Percentiles rank a stretch among this genome's conserved stretches.
Evolutionary conservation across 495 filamentous ascomycete genomes (phyloP).

Genomic region (Aspergillus carlsbadensis): DNA sequence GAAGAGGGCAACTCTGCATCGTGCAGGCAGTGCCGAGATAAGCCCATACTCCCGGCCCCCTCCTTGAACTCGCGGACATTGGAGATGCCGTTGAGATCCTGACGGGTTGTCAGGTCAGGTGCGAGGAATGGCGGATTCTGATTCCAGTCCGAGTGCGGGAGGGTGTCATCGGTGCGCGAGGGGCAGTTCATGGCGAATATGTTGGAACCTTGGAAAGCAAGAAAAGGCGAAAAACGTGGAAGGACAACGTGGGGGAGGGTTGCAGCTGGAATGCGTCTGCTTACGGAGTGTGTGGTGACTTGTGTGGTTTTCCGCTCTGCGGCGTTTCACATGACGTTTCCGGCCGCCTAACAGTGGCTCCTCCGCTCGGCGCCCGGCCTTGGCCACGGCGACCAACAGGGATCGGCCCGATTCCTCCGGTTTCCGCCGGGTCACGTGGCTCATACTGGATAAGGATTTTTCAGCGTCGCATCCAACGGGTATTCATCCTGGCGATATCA

Average conservation of each 20-base stretch:
- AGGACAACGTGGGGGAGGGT: conserved; percentile 5
- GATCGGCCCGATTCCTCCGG: too few relatives aligned
- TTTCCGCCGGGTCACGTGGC: too few relatives aligned
- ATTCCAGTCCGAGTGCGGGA: conserved; percentile 37
- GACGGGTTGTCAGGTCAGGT: conserved; percentile 58
- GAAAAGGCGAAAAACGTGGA: not conserved
- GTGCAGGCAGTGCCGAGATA: conserved; percentile 4
- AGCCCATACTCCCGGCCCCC: not conserved
- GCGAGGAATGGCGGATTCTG: conserved; percentile 57
- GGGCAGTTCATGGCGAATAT: conserved; percentile 58
- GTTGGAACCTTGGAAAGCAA: not conserved
- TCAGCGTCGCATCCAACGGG: too few relatives aligned
- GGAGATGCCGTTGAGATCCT: conserved; percentile 60
- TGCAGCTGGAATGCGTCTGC: not conserved
- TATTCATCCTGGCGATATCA: too few relatives aligned
- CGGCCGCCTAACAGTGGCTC: too few relatives aligned
- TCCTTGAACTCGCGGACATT: conserved; percentile 31
- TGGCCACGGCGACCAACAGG: too few relatives aligned
- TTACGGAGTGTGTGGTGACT: too few relatives aligned
- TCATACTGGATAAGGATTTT: too few relatives aligned
- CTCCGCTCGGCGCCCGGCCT: too few relatives aligned
- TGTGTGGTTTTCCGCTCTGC: too few relatives aligned
- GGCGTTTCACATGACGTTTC: too few relatives aligned
- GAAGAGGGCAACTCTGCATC: conserved; percentile 10
- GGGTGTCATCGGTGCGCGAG: conserved; percentile 59